A percentile compares a stretch with the other conserved stretches of the same genome.
Evolutionary conservation across 2,329 filamentous ascomycete genomes (phyloP).

Genomic region (Microthyrium microscopicum): DNA sequence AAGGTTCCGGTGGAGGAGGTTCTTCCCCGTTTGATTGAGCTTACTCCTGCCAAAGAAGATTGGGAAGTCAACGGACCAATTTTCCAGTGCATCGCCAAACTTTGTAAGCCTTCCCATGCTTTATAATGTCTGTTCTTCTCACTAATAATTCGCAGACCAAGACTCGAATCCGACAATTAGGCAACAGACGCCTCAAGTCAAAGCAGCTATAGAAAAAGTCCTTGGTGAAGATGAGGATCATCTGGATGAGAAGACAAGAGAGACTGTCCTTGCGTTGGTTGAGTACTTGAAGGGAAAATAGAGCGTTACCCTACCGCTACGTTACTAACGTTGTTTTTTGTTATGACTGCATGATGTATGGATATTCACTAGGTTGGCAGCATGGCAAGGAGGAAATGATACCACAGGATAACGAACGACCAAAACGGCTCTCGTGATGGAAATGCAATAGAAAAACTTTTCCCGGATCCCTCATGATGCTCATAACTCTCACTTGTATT

Average conservation of each 20-base stretch:
- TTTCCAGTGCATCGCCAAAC: constrained; percentile 73
- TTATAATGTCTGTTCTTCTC: not conserved
- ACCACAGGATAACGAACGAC: too few relatives aligned
- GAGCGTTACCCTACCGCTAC: too few relatives aligned
- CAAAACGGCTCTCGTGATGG: too few relatives aligned
- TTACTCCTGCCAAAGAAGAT: constrained; percentile 80
- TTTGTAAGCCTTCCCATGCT: constrained; percentile 43
- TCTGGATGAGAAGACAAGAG: constrained; percentile 54
- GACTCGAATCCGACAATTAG: constrained; percentile 52
- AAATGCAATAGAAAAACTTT: too few relatives aligned
- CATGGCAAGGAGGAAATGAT: too few relatives aligned
- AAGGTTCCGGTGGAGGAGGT: constrained; percentile 66
- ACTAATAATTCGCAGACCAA: constrained; percentile 33
- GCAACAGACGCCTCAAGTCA: constrained; percentile 50
- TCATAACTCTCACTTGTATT: too few relatives aligned
- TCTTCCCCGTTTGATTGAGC: constrained; percentile 59
- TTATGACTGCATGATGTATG: too few relatives aligned
- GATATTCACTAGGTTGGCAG: too few relatives aligned
- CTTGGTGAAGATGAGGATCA: constrained; percentile 57
- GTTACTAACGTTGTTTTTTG: too few relatives aligned
- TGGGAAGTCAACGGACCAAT: constrained; percentile 94
- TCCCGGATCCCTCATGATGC: too few relatives aligned
- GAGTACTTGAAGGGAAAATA: constrained; percentile 25
- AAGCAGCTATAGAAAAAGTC: constrained; percentile 57
- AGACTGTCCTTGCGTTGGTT: constrained; percentile 49